Percentiles rank a stretch among this genome's conserved stretches.
These are phyloP conservation scores for Xylariaceae sp. DNA, from an alignment of 2,329 filamentous ascomycete genomes.

Conservation along the genomic window DNA sequence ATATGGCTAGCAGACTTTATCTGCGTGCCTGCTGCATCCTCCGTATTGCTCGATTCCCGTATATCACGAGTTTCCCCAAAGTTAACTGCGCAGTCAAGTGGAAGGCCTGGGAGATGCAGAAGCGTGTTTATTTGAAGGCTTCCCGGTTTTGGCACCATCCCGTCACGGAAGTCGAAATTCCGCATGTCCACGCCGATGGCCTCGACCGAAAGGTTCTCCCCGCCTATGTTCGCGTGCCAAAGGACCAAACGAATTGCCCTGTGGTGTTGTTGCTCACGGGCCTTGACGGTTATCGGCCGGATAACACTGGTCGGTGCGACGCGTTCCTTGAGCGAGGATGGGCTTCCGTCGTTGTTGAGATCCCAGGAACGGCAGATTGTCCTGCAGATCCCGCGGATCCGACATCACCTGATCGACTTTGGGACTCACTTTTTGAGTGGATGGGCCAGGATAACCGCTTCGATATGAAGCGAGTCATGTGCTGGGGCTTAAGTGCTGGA, in stretches of 20 bases:
- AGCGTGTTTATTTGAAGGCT: slow-evolving; percentile 56
- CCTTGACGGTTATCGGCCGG: slow-evolving; percentile 57
- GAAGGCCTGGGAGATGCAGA: slow-evolving; percentile 60
- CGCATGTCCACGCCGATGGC: slow-evolving; percentile 46
- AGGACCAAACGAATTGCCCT: slow-evolving; percentile 34
- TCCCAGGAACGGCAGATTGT: slow-evolving; percentile 62
- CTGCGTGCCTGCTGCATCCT: slow-evolving; percentile 68
- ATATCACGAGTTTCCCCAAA: slow-evolving; percentile 38
- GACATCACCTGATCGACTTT: slow-evolving; percentile 53
- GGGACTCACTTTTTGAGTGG: slow-evolving; percentile 58
- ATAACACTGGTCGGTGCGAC: slow-evolving; percentile 55
- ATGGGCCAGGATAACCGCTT: slow-evolving; percentile 43
- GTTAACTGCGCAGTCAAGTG: slow-evolving; percentile 46
- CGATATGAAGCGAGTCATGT: slow-evolving; percentile 51
- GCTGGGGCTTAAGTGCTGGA: slow-evolving; percentile 60
- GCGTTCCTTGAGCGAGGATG: slow-evolving; percentile 60
- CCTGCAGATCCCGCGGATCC: slow-evolving; percentile 59
- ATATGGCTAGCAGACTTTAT: slow-evolving; percentile 56
- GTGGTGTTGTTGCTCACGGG: slow-evolving; percentile 55
- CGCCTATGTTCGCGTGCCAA: slow-evolving; percentile 59
- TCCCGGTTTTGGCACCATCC: slow-evolving; percentile 49
- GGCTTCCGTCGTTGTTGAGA: slow-evolving; percentile 57
- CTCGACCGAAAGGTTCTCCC: slow-evolving; percentile 54
- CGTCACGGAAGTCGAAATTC: slow-evolving; percentile 56
- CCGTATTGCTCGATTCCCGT: slow-evolving; percentile 67